Conservation (phyloP, 2,329 filamentous ascomycete genomes). For the Tolypocladium ophioglossoides region DNA sequence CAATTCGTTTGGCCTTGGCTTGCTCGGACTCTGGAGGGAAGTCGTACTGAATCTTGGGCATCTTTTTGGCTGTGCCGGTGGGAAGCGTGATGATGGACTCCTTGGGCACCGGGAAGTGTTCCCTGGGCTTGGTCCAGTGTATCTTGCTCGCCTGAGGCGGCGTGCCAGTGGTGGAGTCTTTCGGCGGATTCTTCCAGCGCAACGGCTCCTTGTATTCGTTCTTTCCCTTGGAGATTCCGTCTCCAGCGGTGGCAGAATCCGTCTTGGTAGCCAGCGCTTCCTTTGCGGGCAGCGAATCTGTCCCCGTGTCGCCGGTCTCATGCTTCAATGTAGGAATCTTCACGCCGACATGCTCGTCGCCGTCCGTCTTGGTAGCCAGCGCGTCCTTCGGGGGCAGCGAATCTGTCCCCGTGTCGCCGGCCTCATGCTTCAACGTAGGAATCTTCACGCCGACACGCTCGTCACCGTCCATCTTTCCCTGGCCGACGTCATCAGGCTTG, state of each 20-base stretch:
- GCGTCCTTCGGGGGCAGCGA: background rate
- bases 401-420: background rate
- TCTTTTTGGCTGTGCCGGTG: conserved; percentile 53
- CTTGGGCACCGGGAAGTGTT: conserved; percentile 66
- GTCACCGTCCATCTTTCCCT: conserved; percentile 2
- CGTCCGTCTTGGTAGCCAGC: background rate
- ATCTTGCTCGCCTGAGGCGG: conserved; percentile 18
- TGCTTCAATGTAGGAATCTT: conserved; percentile 5
- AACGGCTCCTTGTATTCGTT: conserved; percentile 3
- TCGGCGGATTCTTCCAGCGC: conserved; percentile 17
- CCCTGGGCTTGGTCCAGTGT: conserved; percentile 65
- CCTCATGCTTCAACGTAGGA: conserved; percentile 5
- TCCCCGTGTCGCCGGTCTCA: background rate
- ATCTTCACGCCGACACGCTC: conserved; percentile 3
- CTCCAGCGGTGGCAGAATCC: background rate
- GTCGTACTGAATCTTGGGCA: conserved; percentile 66
- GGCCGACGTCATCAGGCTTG: background rate
- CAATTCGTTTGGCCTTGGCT: conserved; percentile 50
- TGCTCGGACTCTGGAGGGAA: conserved; percentile 57
- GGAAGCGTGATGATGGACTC: conserved; percentile 68
- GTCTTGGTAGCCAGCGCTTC: background rate
- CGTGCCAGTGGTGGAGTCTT: conserved; percentile 7
- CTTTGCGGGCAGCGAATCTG: background rate
- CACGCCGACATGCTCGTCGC: conserved; percentile 1
- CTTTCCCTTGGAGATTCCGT: background rate